Evolutionary conservation across 2,329 filamentous ascomycete genomes (phyloP).

Genomic region (Aspergillus sp.): DNA sequence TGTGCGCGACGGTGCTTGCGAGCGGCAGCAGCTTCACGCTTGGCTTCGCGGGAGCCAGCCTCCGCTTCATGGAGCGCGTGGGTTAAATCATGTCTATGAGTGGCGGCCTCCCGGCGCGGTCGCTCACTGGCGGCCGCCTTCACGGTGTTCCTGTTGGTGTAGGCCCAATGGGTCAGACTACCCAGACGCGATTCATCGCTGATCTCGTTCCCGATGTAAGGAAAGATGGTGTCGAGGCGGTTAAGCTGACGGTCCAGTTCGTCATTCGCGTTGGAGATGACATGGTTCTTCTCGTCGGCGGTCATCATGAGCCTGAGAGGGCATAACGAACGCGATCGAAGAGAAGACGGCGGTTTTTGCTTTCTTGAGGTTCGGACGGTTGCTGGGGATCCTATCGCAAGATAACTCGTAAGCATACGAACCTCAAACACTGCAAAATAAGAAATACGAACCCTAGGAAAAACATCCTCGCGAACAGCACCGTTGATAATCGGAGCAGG

Average conservation of each 20-base stretch:
- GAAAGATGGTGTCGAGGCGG: slow-evolving; percentile 79
- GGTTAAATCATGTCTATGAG: slow-evolving; percentile 54
- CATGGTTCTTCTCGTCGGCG: slow-evolving; percentile 95
- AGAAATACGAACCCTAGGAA: slow-evolving; percentile 20
- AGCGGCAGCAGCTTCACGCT: slow-evolving; percentile 70
- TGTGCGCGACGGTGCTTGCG: slow-evolving; percentile 65
- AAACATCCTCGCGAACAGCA: slow-evolving; percentile 24
- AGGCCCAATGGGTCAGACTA: slow-evolving; percentile 89
- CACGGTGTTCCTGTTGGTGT: slow-evolving; percentile 63
- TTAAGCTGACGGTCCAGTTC: slow-evolving; percentile 74
- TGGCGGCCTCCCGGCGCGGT: slow-evolving; percentile 67
- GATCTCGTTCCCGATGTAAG: slow-evolving; percentile 77
- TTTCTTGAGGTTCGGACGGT: slow-evolving; percentile 25
- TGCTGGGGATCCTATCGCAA: slow-evolving; percentile 19
- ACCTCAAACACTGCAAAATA: too few relatives aligned
- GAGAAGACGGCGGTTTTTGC: slow-evolving; percentile 49
- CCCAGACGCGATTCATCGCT: slow-evolving; percentile 92
- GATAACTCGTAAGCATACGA: neutral
- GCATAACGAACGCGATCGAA: slow-evolving; percentile 70
- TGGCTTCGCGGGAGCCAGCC: slow-evolving; percentile 69
- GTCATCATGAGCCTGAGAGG: slow-evolving; percentile 80
- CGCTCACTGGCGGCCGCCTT: slow-evolving; percentile 56
- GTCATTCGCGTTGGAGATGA: slow-evolving; percentile 85
- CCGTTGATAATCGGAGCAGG: slow-evolving; percentile 29
- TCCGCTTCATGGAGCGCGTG: slow-evolving; percentile 73